Base-by-base conservation (phyloP, 2,329 filamentous ascomycete species). In the Elsinoe ampelina region DNA sequence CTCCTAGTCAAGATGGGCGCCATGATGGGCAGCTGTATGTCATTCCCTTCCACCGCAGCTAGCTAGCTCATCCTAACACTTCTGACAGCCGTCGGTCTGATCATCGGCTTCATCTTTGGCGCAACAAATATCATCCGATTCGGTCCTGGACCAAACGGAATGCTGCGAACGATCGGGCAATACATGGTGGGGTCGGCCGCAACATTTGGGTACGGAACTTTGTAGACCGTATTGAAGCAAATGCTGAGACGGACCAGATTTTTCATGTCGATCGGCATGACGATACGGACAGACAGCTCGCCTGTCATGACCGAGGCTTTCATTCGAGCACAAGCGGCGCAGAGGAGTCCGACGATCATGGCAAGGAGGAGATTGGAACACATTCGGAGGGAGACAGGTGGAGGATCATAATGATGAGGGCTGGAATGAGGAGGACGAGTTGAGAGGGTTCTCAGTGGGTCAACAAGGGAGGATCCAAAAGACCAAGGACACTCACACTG, bases 61-160 rank as follows among this genome's bases (percentile, higher is more conserved):
- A 76, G 61, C 15, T 57, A 22, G 55, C 57, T 13, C 59, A 30
- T 47, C 50, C 41, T 51, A 3, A 55, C 26, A 35, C 12, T 59
- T 54, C 19, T 32, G 19, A 12, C 66, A 97, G 93, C 90, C 73
- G 93, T 98, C 61, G 93, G 93, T 61, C 79, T 88, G 54, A 95
- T 95, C 70, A 96, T 98, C 74, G 93, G 93, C 62, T 97, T 98
- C 77, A 95, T 98, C 67, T 95, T 93, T 66, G 93, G 92, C 95
- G 77, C 65, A 54, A 69, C 95, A 65, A 95, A 92, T 68, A 95
- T 98, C 68, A 91, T 98, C 70, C 83, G 93, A 72, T 95, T 92
- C 68, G 93, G 93, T 58, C 89, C 92, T 55, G 93, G 93, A 19
- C 83, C 89, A 7, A 95, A 95, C 66, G 93, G 93, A 57, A 88